Base-by-base conservation (phyloP, 495 filamentous ascomycete genomes). In the Neurospora sp. region DNA sequence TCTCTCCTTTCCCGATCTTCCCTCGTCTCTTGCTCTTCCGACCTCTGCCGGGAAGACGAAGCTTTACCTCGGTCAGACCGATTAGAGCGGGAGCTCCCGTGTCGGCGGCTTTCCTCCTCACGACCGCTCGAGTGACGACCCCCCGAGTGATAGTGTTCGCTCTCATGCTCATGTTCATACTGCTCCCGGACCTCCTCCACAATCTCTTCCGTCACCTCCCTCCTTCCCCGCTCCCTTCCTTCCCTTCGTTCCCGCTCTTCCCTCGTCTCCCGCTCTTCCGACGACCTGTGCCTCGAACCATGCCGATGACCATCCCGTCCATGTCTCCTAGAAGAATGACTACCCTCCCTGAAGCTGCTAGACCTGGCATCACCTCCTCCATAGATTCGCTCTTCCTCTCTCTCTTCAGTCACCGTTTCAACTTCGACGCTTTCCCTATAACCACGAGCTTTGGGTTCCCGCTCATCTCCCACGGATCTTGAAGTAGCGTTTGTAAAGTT, bases 141-240 rank as follows among this genome's bases (percentile, higher is more conserved):
- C 14, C 53, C 53, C 2, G 22, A 61, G 53, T 31, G 53, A 61
- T 16, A 27, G 5, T 31, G 22, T 31, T 22, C 53, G 22, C 11
- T 61, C 53, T 31, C 53, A 31, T 61, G 53, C 44, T 48, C n/a
- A 48, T 48, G n/a, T 22, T 61, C 48, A 61, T 31, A 31, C 53
- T 35, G 14, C 96, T 97, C 81, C 91, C 92, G 0, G 94, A 95
- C 5, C 73, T 94, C 18, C 93, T 90, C 76, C 97, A 98, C 76
- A 89, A 98, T 71, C 74, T 91, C 14, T 96, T 93, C 0, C 95
- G 95, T n/a, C 77, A 90, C 10, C 80, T 89, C 61, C 9, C 46
- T 35, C 68, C 8, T 38, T 18, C 27, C 27, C 68, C 59, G 46
- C 71, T 39, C 39, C 44, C 4, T 31, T 16, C 27, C 22, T 11